Conservation (phyloP, 2,329 filamentous ascomycete genomes). For the Dothistroma pini region DNA sequence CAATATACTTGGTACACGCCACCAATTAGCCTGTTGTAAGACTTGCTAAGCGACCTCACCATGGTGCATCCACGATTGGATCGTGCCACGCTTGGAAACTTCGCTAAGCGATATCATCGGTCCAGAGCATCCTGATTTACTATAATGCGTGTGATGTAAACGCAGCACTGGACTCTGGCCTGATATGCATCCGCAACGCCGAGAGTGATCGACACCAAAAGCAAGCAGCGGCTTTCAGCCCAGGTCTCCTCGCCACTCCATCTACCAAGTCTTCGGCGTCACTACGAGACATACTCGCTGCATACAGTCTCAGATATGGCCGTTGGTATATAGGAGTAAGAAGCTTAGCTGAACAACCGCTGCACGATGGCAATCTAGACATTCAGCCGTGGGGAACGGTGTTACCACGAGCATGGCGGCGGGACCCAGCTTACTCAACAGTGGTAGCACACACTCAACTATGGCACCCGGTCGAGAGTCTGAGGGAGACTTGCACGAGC, state of each 20-base stretch:
- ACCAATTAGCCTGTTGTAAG: constrained; percentile 9
- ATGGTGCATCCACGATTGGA: background rate
- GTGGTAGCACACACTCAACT: too few relatives aligned
- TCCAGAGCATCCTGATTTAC: background rate
- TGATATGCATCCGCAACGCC: background rate
- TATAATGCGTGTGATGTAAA: background rate
- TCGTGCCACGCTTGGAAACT: background rate
- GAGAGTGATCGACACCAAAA: background rate
- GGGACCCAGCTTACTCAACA: too few relatives aligned
- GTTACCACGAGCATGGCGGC: background rate
- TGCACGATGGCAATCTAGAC: background rate
- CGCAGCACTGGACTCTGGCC: background rate
- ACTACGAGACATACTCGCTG: background rate
- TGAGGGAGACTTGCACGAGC: too few relatives aligned
- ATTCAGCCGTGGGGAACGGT: background rate
- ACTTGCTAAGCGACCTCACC: background rate
- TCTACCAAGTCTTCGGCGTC: background rate
- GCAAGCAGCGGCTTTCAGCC: background rate
- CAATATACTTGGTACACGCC: constrained; percentile 14
- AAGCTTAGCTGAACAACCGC: background rate
- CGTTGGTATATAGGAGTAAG: background rate
- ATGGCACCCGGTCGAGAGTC: too few relatives aligned
- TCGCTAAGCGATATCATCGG: background rate
- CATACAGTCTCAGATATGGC: background rate
- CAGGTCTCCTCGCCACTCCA: background rate